These are phyloP conservation scores for Incumbomyces delicatus DNA, from an alignment of 2,329 filamentous ascomycete species.

Conservation along the genomic window DNA sequence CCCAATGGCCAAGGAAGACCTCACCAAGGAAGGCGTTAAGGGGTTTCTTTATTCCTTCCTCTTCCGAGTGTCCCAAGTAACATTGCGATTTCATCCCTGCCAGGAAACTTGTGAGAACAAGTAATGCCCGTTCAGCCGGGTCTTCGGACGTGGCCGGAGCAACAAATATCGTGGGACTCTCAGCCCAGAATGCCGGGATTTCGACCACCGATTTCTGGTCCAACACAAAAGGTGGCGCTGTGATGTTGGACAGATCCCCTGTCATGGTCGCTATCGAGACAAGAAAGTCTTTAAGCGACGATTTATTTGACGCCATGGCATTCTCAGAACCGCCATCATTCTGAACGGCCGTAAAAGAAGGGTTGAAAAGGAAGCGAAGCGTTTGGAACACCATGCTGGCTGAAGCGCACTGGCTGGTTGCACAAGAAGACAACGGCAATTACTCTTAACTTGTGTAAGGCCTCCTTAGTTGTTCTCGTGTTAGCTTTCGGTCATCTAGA, in stretches of 20 bases:
- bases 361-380: neutral
- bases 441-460: no score
- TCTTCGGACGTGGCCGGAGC: constrained; percentile 72
- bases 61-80: constrained; percentile 26
- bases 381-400: constrained; percentile 4
- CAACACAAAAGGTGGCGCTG: constrained; percentile 73
- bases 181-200: constrained; percentile 75
- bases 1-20: constrained; percentile 17
- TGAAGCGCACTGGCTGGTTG: neutral
- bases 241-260: constrained; percentile 70
- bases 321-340: neutral
- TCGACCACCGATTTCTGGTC: constrained; percentile 69
- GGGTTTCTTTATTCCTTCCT: constrained; percentile 19
- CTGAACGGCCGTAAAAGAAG: neutral
- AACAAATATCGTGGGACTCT: constrained; percentile 66
- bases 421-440: neutral
- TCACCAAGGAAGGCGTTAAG: constrained; percentile 20
- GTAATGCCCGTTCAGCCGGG: constrained; percentile 67
- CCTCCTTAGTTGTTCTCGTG: no score
- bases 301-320: constrained; percentile 16
- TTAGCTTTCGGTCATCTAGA: no score
- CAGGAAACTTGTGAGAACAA: constrained; percentile 95
- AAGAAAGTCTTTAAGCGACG: constrained; percentile 26
- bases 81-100: constrained; percentile 79
- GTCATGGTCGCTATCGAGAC: constrained; percentile 68